Conservation (phyloP, 352 stramenopile species). For the Phytophthora sojae region DNA sequence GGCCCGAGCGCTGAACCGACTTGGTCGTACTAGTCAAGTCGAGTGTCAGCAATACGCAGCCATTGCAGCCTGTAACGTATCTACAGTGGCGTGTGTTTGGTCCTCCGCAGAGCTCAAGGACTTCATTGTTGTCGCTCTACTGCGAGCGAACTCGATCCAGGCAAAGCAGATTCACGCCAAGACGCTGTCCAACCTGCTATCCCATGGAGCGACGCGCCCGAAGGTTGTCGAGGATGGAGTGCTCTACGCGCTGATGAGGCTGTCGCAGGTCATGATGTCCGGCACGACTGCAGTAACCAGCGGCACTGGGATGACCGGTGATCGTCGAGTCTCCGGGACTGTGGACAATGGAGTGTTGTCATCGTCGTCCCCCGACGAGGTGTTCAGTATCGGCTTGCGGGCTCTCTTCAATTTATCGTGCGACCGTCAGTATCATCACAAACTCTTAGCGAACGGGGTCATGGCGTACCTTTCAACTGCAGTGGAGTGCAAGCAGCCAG, state of each 20-base stretch:
- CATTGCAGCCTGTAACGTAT: conserved; percentile 83
- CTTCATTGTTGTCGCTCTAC: conserved; percentile 81
- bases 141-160: conserved; percentile 82
- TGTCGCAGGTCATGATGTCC: conserved; percentile 68
- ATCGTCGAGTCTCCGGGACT: conserved; percentile 1
- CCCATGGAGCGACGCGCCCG: conserved; percentile 54
- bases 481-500: conserved; percentile 40
- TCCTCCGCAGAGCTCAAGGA: conserved; percentile 79
- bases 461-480: conserved; percentile 72
- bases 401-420: conserved; percentile 85
- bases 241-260: conserved; percentile 83
- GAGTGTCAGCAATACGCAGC: conserved; percentile 85
- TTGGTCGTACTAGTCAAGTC: conserved; percentile 74
- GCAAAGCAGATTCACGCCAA: conserved; percentile 87
- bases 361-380: conserved; percentile 52
- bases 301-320: neutral
- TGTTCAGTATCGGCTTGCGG: conserved; percentile 75
- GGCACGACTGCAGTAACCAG: conserved; percentile 8
- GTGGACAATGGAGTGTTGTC: conserved; percentile 3
- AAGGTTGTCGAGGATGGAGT: conserved; percentile 80
- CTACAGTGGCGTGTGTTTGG: conserved; percentile 74
- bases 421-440: conserved; percentile 69
- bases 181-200: conserved; percentile 81
- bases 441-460: conserved; percentile 75
- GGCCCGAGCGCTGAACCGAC: conserved; percentile 71